A percentile compares a stretch with the other conserved stretches of the same genome.
Conservation (phyloP, 1,284 basidiomycete genomes). For the Omphalotus olearius region DNA sequence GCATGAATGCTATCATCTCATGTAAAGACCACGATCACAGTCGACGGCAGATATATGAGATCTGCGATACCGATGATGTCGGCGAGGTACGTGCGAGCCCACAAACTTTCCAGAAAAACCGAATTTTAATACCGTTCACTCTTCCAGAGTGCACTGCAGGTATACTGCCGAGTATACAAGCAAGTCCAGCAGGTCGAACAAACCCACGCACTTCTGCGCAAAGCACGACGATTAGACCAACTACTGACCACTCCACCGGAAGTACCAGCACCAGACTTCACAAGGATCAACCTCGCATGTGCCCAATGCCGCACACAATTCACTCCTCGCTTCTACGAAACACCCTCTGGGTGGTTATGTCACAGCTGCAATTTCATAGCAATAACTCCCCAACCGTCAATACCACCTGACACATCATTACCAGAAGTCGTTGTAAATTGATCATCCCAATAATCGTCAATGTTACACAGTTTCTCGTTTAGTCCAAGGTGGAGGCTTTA, state of each 20-base stretch:
- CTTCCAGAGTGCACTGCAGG: conserved; percentile 73
- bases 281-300: conserved; percentile 25
- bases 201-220: conserved; percentile 80
- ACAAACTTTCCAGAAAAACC: neutral
- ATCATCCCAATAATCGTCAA: too few species aligned
- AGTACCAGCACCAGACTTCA: conserved; percentile 3
- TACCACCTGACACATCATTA: neutral
- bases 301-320: conserved; percentile 30
- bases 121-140: conserved; percentile 5
- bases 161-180: conserved; percentile 83
- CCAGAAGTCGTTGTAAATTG: neutral
- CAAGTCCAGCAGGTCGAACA: conserved; percentile 57
- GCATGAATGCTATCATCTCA: conserved; percentile 77
- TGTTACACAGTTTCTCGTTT: too few species aligned
- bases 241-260: conserved; percentile 37
- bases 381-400: neutral
- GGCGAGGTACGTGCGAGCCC: conserved; percentile 56
- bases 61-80: conserved; percentile 81
- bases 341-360: conserved; percentile 34
- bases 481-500: too few species aligned
- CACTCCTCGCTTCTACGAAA: conserved; percentile 36
- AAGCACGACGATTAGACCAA: conserved; percentile 77
- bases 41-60: conserved; percentile 68
- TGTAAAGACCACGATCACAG: conserved; percentile 79
- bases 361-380: conserved; percentile 40